Conservation (phyloP, 495 filamentous ascomycete genomes). For the Xylaria sp. region DNA sequence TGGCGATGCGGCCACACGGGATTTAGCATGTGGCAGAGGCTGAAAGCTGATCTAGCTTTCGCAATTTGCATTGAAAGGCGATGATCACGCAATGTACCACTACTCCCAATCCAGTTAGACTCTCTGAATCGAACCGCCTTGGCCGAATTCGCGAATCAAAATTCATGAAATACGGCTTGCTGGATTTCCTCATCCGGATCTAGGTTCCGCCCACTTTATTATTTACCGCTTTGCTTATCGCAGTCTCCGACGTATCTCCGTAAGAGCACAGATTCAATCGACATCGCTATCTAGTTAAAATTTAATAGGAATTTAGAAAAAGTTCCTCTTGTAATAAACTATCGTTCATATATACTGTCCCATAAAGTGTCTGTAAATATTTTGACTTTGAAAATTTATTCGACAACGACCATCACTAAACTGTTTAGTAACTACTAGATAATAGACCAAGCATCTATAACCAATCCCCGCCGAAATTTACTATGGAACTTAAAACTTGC, state of each 20-base stretch:
- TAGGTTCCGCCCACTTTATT: background rate
- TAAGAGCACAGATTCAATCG: background rate
- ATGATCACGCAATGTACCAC: conserved; percentile 28
- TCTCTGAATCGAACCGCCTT: background rate
- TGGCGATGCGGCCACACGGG: conserved; percentile 16
- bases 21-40: conserved; percentile 25
- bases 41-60: conserved; percentile 1
- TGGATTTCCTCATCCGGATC: conserved; percentile 14
- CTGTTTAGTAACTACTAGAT: too few species aligned
- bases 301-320: too few species aligned
- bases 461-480: too few species aligned
- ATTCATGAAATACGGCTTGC: background rate
- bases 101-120: conserved; percentile 14
- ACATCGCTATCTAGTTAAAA: background rate
- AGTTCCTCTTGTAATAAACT: too few species aligned
- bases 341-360: too few species aligned
- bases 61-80: conserved; percentile 27
- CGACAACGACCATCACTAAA: too few species aligned
- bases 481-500: too few species aligned
- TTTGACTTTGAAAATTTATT: too few species aligned
- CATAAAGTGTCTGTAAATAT: too few species aligned
- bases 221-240: conserved; percentile 20
- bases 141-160: conserved; percentile 11
- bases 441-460: too few species aligned
- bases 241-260: conserved; percentile 18